phyloP scores from a whole-genome alignment of 1,139 yeast species.

The Groenewaldozyma sp. region DNA sequence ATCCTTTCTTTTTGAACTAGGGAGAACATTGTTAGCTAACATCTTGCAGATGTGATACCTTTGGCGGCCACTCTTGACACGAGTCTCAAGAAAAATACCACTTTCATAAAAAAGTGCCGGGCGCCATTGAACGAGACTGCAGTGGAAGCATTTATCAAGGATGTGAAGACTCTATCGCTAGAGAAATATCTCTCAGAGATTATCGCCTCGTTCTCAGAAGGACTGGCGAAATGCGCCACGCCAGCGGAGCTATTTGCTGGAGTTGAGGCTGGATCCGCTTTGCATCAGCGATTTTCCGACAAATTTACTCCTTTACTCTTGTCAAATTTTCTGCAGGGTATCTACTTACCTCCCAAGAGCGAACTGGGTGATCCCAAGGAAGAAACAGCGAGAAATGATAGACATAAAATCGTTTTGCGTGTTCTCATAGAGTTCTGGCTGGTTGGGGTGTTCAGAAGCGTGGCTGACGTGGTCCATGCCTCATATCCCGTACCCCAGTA shows the following conservation, averaged over 20 bases:
- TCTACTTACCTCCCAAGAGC: conserved; percentile 34
- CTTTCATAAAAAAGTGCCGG: conserved; percentile 65
- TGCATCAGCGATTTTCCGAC: conserved; percentile 64
- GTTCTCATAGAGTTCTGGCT: conserved; percentile 54
- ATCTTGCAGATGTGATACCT: neutral
- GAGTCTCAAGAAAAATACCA: conserved; percentile 74
- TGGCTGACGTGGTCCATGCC: conserved; percentile 14
- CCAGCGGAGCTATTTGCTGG: conserved; percentile 55
- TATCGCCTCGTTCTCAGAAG: conserved; percentile 54
- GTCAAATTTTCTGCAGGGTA: conserved; percentile 38
- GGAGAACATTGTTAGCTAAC: no score
- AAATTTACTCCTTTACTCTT: conserved; percentile 48
- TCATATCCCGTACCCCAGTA: conserved; percentile 34
- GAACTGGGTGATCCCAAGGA: conserved; percentile 28
- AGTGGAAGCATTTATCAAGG: conserved; percentile 44
- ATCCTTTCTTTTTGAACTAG: no score
- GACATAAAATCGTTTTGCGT: conserved; percentile 44
- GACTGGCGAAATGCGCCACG: conserved; percentile 42
- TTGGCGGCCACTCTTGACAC: conserved; percentile 45
- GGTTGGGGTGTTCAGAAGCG: conserved; percentile 36
- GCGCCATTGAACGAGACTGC: conserved; percentile 45
- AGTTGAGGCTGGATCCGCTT: conserved; percentile 56
- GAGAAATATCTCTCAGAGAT: conserved; percentile 74
- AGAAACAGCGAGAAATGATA: conserved; percentile 39
- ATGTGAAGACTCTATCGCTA: conserved; percentile 52